These are phyloP conservation scores for Logfia minima DNA, from an alignment of 129 eudicot species.

Conservation along the genomic window DNA sequence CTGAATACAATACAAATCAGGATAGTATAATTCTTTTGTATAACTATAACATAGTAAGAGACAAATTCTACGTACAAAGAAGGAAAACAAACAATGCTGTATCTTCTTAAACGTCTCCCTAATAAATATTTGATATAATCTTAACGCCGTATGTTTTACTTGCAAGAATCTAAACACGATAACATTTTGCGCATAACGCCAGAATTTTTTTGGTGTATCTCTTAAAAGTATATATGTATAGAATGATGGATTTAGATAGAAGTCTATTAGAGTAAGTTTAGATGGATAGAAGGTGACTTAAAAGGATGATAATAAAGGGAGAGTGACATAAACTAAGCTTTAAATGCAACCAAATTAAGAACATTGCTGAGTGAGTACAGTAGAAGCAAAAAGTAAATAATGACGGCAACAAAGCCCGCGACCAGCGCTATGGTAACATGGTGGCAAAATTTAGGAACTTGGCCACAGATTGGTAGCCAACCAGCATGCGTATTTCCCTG, in stretches of 20 bases:
- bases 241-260: not conserved
- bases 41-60: constrained; percentile 7
- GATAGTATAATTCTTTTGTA: not conserved
- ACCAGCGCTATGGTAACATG: constrained; percentile 51
- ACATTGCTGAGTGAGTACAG: constrained; percentile 61
- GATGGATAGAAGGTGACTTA: not conserved
- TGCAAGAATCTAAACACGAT: not conserved
- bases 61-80: constrained; percentile 1
- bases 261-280: not conserved
- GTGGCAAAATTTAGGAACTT: constrained; percentile 84
- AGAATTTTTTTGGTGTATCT: not conserved
- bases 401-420: constrained; percentile 61
- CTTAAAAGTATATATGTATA: not conserved
- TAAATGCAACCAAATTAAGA: constrained; percentile 50
- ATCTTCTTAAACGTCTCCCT: constrained; percentile 5
- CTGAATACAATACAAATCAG: not conserved
- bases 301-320: not conserved
- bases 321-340: constrained; percentile 30
- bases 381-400: constrained; percentile 59
- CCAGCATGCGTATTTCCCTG: constrained; percentile 83
- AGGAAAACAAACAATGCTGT: not conserved
- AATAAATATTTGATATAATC: not conserved
- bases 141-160: not conserved
- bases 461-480: constrained; percentile 93
- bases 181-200: not conserved